These are phyloP conservation scores for Venturia pyrina DNA, from an alignment of 2,329 filamentous ascomycete species.

Conservation along the genomic window DNA sequence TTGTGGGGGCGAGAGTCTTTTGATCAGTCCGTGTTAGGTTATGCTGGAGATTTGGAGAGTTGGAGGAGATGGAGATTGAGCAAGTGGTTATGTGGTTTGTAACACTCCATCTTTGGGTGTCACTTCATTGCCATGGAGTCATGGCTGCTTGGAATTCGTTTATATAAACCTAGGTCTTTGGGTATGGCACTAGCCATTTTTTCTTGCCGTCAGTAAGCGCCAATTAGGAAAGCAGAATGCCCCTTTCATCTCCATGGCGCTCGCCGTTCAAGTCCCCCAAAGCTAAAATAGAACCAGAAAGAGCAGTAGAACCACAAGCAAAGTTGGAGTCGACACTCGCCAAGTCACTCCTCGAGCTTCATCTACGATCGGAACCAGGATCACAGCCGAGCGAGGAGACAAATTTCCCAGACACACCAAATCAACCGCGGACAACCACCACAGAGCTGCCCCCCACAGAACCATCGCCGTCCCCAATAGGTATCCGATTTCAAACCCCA, in stretches of 20 bases:
- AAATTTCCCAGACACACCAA: background rate
- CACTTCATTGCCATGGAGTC: background rate
- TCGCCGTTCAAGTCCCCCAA: background rate
- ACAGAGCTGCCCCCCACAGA: background rate
- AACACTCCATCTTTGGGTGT: background rate
- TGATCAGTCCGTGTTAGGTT: too few relatives aligned
- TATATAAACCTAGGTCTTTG: background rate
- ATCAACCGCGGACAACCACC: too few relatives aligned
- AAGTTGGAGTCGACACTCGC: background rate
- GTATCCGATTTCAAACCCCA: background rate
- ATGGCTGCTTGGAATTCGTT: background rate
- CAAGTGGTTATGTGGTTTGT: background rate
- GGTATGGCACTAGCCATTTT: background rate
- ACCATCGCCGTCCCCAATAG: too few relatives aligned
- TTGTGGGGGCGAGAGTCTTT: too few relatives aligned
- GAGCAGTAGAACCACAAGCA: background rate
- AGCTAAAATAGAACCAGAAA: background rate
- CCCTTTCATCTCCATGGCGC: background rate
- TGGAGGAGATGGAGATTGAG: too few relatives aligned
- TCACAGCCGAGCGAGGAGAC: background rate
- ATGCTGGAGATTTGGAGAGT: too few relatives aligned
- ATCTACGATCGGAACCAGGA: background rate
- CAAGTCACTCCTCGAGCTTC: background rate
- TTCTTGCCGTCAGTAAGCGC: background rate
- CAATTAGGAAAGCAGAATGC: background rate